Evolutionary conservation across 176 grass and related monocot genomes (phyloP).

Genomic region (Zoysia japonica): DNA sequence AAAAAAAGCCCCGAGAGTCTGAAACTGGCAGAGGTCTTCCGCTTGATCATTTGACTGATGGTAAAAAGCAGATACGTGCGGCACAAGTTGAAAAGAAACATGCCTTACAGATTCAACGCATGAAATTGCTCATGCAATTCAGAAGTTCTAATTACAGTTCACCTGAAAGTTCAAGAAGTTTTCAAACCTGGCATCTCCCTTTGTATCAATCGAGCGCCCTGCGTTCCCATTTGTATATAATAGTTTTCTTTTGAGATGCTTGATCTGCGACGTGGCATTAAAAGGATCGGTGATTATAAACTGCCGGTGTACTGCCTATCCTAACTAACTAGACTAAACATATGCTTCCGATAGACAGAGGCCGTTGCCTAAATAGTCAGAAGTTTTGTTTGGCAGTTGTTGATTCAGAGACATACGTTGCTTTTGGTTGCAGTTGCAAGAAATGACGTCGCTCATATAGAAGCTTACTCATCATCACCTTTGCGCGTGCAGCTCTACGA

Average conservation of each 20-base stretch:
- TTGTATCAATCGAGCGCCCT: neutral
- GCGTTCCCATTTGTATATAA: slow-evolving; percentile 2
- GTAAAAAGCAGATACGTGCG: neutral
- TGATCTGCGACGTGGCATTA: neutral
- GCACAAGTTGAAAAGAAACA: neutral
- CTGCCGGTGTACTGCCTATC: neutral
- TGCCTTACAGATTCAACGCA: neutral
- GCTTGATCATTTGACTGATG: slow-evolving; percentile 10
- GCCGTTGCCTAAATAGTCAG: neutral
- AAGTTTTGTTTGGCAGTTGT: neutral
- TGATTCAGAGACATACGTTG: neutral
- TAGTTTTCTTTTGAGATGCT: neutral
- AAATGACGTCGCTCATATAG: neutral
- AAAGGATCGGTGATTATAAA: neutral
- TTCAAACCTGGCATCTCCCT: slow-evolving; percentile 11
- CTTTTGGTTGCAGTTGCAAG: slow-evolving; percentile 23
- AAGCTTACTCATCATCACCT: slow-evolving; percentile 2
- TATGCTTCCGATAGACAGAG: neutral
- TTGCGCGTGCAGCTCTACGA: slow-evolving; percentile 10
- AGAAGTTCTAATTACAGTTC: neutral
- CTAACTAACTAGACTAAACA: neutral
- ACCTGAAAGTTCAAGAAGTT: neutral
- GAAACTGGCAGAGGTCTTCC: neutral
- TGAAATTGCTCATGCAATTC: neutral
- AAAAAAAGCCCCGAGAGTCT: slow-evolving; percentile 3